Conservation (phyloP, 768 basidiomycete species). For the Psilocybe tampanensis region DNA sequence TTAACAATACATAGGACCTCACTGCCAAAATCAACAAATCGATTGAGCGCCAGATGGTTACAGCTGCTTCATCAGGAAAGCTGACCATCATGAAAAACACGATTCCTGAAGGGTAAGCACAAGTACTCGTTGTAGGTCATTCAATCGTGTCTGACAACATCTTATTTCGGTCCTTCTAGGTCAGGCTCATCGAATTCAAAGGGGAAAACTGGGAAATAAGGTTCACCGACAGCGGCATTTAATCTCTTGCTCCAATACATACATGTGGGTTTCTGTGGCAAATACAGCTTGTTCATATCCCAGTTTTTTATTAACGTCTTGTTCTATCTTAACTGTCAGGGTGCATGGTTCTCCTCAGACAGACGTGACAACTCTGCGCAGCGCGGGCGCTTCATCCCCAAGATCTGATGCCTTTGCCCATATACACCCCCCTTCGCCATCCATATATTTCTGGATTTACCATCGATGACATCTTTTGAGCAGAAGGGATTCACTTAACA, state of each 20-base stretch:
- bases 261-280: slow-evolving; percentile 8
- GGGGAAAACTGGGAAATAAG: slow-evolving; percentile 19
- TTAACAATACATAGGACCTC: slow-evolving; percentile 54
- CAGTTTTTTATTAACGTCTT: slow-evolving; percentile 7
- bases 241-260: slow-evolving; percentile 4
- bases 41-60: slow-evolving; percentile 90
- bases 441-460: neutral
- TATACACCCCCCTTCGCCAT: neutral
- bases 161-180: neutral
- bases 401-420: neutral
- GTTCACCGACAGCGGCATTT: slow-evolving; percentile 10
- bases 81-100: slow-evolving; percentile 89
- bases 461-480: no score
- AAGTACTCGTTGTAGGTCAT: neutral
- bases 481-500: neutral
- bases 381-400: slow-evolving; percentile 9
- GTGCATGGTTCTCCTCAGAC: slow-evolving; percentile 6
- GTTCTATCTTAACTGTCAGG: slow-evolving; percentile 4
- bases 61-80: slow-evolving; percentile 86
- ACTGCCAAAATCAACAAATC: slow-evolving; percentile 91
- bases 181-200: slow-evolving; percentile 16
- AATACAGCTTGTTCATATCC: neutral
- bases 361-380: slow-evolving; percentile 1
- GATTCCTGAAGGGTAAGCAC: slow-evolving; percentile 43
- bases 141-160: neutral